phyloP scores from a whole-genome alignment of 2,329 filamentous ascomycete species.

The Bertia moriformis region DNA sequence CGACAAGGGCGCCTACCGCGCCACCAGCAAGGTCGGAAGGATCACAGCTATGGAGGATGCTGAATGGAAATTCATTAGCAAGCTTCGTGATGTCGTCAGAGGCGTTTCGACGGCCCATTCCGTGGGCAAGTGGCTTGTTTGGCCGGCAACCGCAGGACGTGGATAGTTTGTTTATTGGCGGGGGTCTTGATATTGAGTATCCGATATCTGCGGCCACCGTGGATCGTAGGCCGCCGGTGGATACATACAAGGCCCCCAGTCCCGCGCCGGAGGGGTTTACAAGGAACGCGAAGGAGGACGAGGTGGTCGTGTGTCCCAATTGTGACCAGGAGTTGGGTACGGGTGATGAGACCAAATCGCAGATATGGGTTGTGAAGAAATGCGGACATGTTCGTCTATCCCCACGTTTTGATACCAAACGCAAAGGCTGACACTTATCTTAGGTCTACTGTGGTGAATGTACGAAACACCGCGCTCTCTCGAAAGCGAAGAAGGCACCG shows the following conservation, averaged over 20 bases:
- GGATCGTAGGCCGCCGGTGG: too few species aligned
- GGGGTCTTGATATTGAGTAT: background rate
- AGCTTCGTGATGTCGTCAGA: too few species aligned
- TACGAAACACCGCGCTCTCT: background rate
- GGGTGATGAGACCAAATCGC: constrained; percentile 34
- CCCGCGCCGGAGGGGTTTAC: constrained; percentile 39
- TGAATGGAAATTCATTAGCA: too few species aligned
- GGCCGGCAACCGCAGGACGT: background rate
- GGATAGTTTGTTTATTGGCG: background rate
- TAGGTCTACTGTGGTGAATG: constrained; percentile 1
- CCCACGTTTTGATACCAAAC: background rate
- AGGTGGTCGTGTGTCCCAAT: constrained; percentile 44
- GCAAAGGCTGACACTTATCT: background rate
- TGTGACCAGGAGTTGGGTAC: constrained; percentile 44
- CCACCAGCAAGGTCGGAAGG: too few species aligned
- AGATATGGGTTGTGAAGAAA: constrained; percentile 46
- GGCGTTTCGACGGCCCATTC: too few species aligned
- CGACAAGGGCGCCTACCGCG: background rate
- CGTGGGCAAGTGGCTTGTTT: background rate
- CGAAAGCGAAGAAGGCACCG: background rate
- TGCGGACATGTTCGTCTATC: constrained; percentile 44
- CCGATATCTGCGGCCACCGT: background rate
- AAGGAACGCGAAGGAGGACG: constrained; percentile 35
- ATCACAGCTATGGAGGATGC: too few species aligned
- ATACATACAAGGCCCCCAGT: constrained; percentile 28